Evolutionary conservation across 306 rosid genomes (phyloP).

Genomic region (Nissolia schottii): DNA sequence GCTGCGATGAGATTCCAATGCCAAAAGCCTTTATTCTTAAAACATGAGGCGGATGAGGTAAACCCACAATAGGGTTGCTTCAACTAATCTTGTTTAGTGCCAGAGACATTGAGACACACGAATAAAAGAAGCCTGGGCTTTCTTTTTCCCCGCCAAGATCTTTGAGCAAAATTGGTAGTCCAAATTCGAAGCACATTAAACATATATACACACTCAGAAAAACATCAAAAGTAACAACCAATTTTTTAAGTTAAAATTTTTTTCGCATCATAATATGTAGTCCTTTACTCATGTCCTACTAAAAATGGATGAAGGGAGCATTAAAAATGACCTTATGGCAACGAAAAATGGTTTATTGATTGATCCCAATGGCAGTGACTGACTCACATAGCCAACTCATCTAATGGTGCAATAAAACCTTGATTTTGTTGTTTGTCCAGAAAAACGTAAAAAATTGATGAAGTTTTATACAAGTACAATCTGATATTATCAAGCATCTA

Average conservation of each 20-base stretch:
- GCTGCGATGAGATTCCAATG: neutral
- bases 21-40: neutral
- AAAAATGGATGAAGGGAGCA: neutral
- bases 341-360: neutral
- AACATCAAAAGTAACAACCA: neutral
- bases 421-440: conserved; percentile 3
- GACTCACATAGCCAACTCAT: neutral
- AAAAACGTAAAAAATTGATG: neutral
- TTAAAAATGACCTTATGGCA: too few species aligned
- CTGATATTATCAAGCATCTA: neutral
- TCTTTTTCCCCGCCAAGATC: neutral
- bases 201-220: neutral
- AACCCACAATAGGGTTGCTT: conserved; percentile 3
- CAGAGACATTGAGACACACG: neutral
- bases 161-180: neutral
- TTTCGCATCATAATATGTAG: neutral
- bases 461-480: neutral
- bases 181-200: neutral
- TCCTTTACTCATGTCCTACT: too few species aligned
- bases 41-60: neutral
- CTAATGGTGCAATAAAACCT: neutral
- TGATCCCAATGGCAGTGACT: neutral
- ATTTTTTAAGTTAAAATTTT: neutral
- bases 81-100: conserved; percentile 8
- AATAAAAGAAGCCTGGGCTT: neutral